A percentile compares a stretch with the other conserved stretches of the same genome.
Conservation (phyloP, 2,329 filamentous ascomycete species). For the Penicillium frequentans region DNA sequence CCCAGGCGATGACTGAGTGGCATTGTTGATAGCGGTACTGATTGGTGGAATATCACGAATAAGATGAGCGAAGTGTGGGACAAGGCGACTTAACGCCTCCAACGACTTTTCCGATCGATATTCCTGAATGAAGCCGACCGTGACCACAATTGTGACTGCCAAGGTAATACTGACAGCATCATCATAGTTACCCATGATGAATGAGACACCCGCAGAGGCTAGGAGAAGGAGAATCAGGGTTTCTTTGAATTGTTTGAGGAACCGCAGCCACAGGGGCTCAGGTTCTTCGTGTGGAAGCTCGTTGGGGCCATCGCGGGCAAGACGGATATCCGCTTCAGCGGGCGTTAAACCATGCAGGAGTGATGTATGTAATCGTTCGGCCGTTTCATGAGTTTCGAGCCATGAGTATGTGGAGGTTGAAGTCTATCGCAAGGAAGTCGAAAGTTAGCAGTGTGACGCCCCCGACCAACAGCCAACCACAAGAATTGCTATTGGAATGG, state of each 20-base stretch:
- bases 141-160: slow-evolving; percentile 94
- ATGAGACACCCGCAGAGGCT: slow-evolving; percentile 81
- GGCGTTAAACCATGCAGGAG: slow-evolving; percentile 77
- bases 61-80: slow-evolving; percentile 94
- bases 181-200: slow-evolving; percentile 89
- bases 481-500: not conserved
- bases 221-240: slow-evolving; percentile 91
- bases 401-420: slow-evolving; percentile 56
- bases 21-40: slow-evolving; percentile 22
- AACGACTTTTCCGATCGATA: slow-evolving; percentile 97
- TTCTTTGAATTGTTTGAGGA: slow-evolving; percentile 95
- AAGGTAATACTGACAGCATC: slow-evolving; percentile 95
- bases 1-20: slow-evolving; percentile 15
- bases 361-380: slow-evolving; percentile 77
- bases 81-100: slow-evolving; percentile 88
- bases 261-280: slow-evolving; percentile 92
- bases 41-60: slow-evolving; percentile 60
- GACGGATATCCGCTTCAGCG: slow-evolving; percentile 74
- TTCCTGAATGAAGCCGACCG: slow-evolving; percentile 94
- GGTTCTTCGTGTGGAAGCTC: slow-evolving; percentile 92
- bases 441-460: slow-evolving; percentile 14
- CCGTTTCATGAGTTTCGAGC: slow-evolving; percentile 76
- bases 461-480: not conserved
- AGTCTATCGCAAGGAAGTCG: slow-evolving; percentile 28
- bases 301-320: slow-evolving; percentile 82